These are phyloP conservation scores for Metschnikowia hibisci DNA, from an alignment of 805 yeast genomes.

Conservation along the genomic window DNA sequence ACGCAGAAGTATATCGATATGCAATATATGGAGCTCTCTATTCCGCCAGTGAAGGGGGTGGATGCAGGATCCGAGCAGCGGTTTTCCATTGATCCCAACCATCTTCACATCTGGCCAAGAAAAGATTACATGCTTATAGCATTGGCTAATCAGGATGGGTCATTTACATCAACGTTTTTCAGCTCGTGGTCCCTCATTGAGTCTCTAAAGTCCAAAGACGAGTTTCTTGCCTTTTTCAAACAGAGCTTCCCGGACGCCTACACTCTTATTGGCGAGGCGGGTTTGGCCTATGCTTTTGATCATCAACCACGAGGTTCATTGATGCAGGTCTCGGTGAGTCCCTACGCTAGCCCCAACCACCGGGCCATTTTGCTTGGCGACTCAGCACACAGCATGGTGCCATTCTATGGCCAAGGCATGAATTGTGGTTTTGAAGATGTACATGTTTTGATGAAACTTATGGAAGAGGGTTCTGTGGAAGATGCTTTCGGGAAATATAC, in stretches of 20 bases:
- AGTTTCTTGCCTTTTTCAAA: constrained; percentile 52
- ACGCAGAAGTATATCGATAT: constrained; percentile 77
- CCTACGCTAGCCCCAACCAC: constrained; percentile 61
- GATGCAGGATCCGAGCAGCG: constrained; percentile 28
- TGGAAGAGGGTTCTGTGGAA: constrained; percentile 40
- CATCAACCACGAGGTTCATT: constrained; percentile 74
- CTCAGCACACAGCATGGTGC: constrained; percentile 96
- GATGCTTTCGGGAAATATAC: constrained; percentile 57
- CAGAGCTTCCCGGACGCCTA: constrained; percentile 72
- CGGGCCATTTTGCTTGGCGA: constrained; percentile 76
- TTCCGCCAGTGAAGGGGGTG: constrained; percentile 46
- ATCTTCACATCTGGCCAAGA: constrained; percentile 92
- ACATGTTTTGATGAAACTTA: constrained; percentile 53
- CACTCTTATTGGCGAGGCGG: constrained; percentile 57
- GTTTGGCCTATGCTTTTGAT: constrained; percentile 46
- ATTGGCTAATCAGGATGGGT: constrained; percentile 76
- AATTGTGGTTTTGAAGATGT: constrained; percentile 95
- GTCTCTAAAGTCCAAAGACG: constrained; percentile 40
- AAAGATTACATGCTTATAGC: constrained; percentile 85
- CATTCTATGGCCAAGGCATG: constrained; percentile 98
- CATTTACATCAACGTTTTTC: constrained; percentile 87
- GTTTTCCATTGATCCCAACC: constrained; percentile 63
- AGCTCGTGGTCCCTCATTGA: constrained; percentile 73
- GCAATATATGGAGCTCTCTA: constrained; percentile 75
- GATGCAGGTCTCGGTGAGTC: constrained; percentile 64